Base-by-base conservation (phyloP, 805 yeast species). In the Metschnikowia picachoensis region DNA sequence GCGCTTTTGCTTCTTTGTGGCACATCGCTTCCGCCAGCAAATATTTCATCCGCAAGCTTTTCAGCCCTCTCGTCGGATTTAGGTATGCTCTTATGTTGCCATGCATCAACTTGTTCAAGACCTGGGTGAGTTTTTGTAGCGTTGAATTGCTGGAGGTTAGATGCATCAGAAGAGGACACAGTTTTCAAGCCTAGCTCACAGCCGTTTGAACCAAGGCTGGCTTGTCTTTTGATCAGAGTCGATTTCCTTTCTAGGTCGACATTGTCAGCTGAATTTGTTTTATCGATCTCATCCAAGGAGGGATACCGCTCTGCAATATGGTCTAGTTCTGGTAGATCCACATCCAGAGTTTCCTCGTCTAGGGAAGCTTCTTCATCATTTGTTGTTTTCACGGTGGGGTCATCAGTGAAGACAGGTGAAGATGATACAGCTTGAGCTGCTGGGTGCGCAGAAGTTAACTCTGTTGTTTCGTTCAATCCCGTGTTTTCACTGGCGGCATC, bases 251-350 rank as follows among this genome's bases (percentile, higher is more conserved):
- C 34, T 29, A 35, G 25, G 3, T 38, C 39, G 12, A 37, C 35
- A 12, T 40, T 39, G 4, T 44, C 47, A 12, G 27, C 37, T 1
- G 41, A n/a, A 4, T 33, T 39, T 3, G 44, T 47, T 10, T 35
- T 34, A 15, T 48, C 50, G 16, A 66, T 48, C 12, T 64, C 68
- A 25, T 74, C 77, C n/a, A 76, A 55, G 2, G 77, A 70, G 0
- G 81, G 85, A 52, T 71, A 80, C 40, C 83, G 61, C 46, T 74
- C 74, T 54, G 77, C 83, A 1, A 73, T 77, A 44, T 70, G 61
- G 27, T 71, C 74, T 44, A 72, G 53, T n/a, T 69, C 74, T 10
- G 60, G 61, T 28, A 63, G 58, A 29, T 61, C 59, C 8, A 35
- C 48, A n/a, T 44, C 41, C 14, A 44, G 32, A 34, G 32, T 44